Percentiles rank a stretch among this genome's conserved stretches.
Evolutionary conservation across 805 yeast species (phyloP).

Genomic region (Pichia phayaonensis): DNA sequence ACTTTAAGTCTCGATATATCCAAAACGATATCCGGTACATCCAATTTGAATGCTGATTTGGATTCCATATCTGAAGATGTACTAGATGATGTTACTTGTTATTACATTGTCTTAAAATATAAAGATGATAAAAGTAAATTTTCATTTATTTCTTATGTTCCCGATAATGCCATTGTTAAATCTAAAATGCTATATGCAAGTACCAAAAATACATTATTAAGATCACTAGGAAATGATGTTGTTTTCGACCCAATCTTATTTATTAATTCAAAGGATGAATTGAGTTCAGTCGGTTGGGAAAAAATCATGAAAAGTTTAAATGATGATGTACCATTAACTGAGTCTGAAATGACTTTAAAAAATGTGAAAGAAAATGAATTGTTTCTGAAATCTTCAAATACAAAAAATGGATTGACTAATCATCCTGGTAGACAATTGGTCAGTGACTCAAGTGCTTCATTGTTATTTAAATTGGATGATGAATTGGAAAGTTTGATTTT

Average conservation of each 20-base stretch:
- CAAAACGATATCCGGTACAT: background rate
- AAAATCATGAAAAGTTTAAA: slow-evolving; percentile 30
- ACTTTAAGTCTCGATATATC: background rate
- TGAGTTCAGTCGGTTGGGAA: slow-evolving; percentile 42
- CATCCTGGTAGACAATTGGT: background rate
- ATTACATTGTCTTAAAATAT: slow-evolving; percentile 28
- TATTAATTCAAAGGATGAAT: slow-evolving; percentile 51
- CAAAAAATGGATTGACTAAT: background rate
- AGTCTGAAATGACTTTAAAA: slow-evolving; percentile 47
- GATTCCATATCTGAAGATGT: background rate
- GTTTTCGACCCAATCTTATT: slow-evolving; percentile 40
- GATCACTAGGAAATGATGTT: slow-evolving; percentile 52
- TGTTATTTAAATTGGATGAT: slow-evolving; percentile 5
- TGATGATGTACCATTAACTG: slow-evolving; percentile 43
- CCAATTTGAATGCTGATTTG: slow-evolving; percentile 3
- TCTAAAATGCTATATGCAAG: slow-evolving; percentile 93
- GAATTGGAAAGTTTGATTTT: background rate
- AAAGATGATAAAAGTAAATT: slow-evolving; percentile 25
- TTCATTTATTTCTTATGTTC: slow-evolving; percentile 75
- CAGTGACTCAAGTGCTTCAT: slow-evolving; percentile 1
- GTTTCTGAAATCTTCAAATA: slow-evolving; percentile 33
- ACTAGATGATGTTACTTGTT: slow-evolving; percentile 26
- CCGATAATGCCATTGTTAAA: slow-evolving; percentile 76
- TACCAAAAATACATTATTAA: slow-evolving; percentile 66
- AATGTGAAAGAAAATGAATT: slow-evolving; percentile 38